Conservation (phyloP, 257 asterid genomes). For the Solanum arcanum region DNA sequence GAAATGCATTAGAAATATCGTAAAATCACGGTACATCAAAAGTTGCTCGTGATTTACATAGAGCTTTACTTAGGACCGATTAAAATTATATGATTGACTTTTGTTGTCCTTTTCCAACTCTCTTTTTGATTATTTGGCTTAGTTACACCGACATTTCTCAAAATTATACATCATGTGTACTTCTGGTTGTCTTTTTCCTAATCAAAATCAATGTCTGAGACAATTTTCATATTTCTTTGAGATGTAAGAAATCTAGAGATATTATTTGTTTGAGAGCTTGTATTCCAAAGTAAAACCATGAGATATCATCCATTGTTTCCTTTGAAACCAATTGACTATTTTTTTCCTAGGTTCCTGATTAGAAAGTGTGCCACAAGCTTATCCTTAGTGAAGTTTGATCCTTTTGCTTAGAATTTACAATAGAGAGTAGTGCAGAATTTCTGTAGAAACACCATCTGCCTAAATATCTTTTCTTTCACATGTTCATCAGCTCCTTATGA, state of each 20-base stretch:
- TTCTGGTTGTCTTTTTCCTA: not conserved
- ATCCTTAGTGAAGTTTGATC: no score
- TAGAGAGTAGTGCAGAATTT: no score
- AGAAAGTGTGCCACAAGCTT: no score
- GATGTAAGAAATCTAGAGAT: not conserved
- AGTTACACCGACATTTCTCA: not conserved
- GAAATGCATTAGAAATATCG: no score
- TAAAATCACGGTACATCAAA: no score
- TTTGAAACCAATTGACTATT: not conserved
- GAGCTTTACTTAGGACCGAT: not conserved
- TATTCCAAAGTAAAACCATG: not conserved
- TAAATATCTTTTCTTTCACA: no score
- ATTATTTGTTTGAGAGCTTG: not conserved
- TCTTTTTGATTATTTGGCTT: not conserved
- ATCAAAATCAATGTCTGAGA: not conserved
- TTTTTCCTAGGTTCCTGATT: no score
- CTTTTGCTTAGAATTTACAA: no score
- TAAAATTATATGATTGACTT: not conserved
- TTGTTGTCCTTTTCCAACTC: not conserved
- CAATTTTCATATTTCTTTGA: not conserved
- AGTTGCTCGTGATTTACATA: no score
- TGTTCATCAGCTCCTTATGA: no score
- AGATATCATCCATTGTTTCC: not conserved
- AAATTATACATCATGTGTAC: not conserved
- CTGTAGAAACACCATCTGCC: no score